Base-by-base conservation (phyloP, 2,329 filamentous ascomycete genomes). In the Verticillium zaregamsianum region DNA sequence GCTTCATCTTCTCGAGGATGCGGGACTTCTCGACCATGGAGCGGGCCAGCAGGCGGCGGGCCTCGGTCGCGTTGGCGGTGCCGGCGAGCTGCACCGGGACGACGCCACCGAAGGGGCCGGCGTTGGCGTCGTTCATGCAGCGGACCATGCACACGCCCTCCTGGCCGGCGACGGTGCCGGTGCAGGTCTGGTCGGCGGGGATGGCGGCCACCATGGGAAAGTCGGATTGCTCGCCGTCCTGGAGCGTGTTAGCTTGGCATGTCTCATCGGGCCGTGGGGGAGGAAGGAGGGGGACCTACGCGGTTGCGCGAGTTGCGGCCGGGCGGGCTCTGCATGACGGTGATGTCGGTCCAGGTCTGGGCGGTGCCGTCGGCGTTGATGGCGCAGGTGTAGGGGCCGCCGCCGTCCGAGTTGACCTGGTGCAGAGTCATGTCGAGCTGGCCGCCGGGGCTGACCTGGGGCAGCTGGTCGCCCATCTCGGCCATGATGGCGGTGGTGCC, bases 381-480 rank as follows among this genome's bases (percentile, higher is more conserved):
- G 76, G 82, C 82, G 76, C 84, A 86, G 39, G 76, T 80, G 73
- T 85, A 86, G 3, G 84, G 84, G 11, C 64, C 64, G 15, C 59
- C 64, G 1, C 64, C 64, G 15, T 65, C 64, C 31, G 56, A 62
- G 62, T 65, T 65, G 60, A 65, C 64, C 62, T 65, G 63, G 57
- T 66, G 64, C n/a, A 66, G 61, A 8, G 85, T 89, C 79, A 89
- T 88, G 66, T 75, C 76, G 63, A 90, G 66, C 61, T 78, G 66
- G 61, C 87, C 87, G 55, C 86, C 86, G 0, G 77, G 68, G 5
- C 77, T 78, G 67, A 90, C 76, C 75, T 89, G 86, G 12, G 87
- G 85, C 33, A 90, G 81, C 62, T 74, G 67, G 63, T 74, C 75
- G 59, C 86, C 86, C 3, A 81, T 87, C 71, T 81, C 78, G 61